Conservation (phyloP, 768 basidiomycete genomes). For the Collybiopsis luxurians region DNA sequence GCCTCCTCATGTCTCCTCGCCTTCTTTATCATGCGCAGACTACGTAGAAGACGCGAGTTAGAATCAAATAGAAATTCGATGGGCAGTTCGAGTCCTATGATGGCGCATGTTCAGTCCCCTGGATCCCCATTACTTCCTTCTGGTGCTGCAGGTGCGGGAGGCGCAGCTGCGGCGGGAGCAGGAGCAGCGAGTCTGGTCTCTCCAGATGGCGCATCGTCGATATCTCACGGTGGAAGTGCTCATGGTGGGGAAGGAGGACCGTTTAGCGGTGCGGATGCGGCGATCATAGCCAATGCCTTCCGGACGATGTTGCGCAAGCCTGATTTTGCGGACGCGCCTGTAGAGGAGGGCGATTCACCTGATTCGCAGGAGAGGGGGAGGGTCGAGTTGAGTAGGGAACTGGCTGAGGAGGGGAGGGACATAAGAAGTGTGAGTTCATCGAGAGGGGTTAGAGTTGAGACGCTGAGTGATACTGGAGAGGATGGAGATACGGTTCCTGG, state of each 20-base stretch:
- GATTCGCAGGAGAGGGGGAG: constrained; percentile 36
- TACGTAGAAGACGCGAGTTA: constrained; percentile 49
- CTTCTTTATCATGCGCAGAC: constrained; percentile 71
- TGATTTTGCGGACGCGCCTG: constrained; percentile 69
- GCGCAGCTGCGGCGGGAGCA: constrained; percentile 16
- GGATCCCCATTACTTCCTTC: constrained; percentile 47
- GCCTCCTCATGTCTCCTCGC: constrained; percentile 62
- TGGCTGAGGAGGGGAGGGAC: constrained; percentile 89
- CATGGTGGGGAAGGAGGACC: constrained; percentile 55
- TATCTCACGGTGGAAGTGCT: constrained; percentile 56
- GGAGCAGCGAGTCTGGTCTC: constrained; percentile 42
- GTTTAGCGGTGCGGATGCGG: constrained; percentile 83
- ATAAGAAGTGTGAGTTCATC: constrained; percentile 81
- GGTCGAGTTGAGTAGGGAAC: constrained; percentile 59
- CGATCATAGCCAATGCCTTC: constrained; percentile 92
- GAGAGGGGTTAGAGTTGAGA: constrained; percentile 77
- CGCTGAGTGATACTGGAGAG: constrained; percentile 50
- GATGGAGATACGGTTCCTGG: constrained; percentile 43
- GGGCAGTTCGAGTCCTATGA: constrained; percentile 82
- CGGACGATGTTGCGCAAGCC: constrained; percentile 86
- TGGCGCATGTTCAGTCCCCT: constrained; percentile 52
- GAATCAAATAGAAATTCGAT: constrained; percentile 69
- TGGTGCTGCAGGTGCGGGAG: constrained; percentile 29
- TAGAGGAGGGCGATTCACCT: constrained; percentile 71
- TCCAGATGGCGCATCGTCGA: constrained; percentile 75